Evolutionary conservation across 257 asterid genomes (phyloP).

Genomic region (Schizonepeta tenuifolia): DNA sequence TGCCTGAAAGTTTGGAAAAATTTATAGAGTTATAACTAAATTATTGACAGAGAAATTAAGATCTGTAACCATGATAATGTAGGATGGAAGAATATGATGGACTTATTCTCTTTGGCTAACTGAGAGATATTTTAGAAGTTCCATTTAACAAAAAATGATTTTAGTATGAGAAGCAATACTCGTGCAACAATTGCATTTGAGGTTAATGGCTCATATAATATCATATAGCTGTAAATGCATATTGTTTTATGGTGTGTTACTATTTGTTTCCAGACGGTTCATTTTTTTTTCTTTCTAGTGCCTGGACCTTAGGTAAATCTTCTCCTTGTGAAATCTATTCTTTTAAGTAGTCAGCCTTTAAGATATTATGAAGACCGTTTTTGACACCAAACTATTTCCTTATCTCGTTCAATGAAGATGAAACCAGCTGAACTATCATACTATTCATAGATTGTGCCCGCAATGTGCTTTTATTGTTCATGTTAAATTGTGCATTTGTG

Average conservation of each 20-base stretch:
- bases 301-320: slow-evolving; percentile 7
- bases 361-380: slow-evolving; percentile 9
- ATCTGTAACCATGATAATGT: slow-evolving; percentile 22
- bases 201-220: neutral
- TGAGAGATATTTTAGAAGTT: neutral
- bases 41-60: slow-evolving; percentile 14
- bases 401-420: slow-evolving; percentile 14
- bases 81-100: slow-evolving; percentile 7
- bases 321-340: slow-evolving; percentile 15
- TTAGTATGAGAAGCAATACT: neutral
- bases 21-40: slow-evolving; percentile 1
- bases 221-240: slow-evolving; percentile 17
- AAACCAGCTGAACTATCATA: slow-evolving; percentile 17
- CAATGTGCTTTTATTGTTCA: neutral
- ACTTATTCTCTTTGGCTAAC: neutral
- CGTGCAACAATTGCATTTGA: neutral
- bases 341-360: slow-evolving; percentile 16
- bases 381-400: slow-evolving; percentile 1
- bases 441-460: slow-evolving; percentile 12
- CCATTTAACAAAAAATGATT: neutral
- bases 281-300: neutral
- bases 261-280: slow-evolving; percentile 12
- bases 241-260: neutral
- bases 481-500: neutral
- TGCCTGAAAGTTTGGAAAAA: neutral